Percentiles rank a stretch among this genome's conserved stretches.
phyloP scores from a whole-genome alignment of 805 yeast species.

The Sugiyamaella chiloensis region DNA sequence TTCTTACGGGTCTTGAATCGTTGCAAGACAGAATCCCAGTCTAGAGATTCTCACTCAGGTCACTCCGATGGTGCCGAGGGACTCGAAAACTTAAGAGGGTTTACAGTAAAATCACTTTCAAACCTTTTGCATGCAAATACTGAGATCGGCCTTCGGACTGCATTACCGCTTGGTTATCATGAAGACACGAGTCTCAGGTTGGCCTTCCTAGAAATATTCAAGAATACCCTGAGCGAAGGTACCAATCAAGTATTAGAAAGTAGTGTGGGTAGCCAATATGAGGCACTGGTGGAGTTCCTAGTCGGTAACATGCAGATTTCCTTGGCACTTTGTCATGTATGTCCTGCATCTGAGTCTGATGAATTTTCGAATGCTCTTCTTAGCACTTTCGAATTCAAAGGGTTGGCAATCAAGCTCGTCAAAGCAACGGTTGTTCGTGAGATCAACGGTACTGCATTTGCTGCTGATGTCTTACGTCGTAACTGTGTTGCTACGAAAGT shows the following conservation, averaged over 20 bases:
- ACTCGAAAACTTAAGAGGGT: constrained; percentile 45
- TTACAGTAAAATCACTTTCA: constrained; percentile 62
- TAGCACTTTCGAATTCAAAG: constrained; percentile 48
- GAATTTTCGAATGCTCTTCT: constrained; percentile 64
- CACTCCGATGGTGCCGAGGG: constrained; percentile 6
- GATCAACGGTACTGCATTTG: constrained; percentile 54
- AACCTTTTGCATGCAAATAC: constrained; percentile 69
- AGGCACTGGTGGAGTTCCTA: constrained; percentile 25
- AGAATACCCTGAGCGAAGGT: constrained; percentile 49
- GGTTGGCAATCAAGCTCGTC: constrained; percentile 40
- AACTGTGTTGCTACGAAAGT: constrained; percentile 81
- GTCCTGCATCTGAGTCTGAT: constrained; percentile 68
- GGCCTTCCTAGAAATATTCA: constrained; percentile 74
- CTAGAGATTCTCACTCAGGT: constrained; percentile 2
- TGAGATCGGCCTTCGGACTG: constrained; percentile 71
- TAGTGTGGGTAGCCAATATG: constrained; percentile 20
- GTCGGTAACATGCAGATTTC: constrained; percentile 36
- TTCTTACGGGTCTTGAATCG: constrained; percentile 46
- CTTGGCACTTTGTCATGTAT: constrained; percentile 54
- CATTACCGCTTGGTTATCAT: constrained; percentile 76
- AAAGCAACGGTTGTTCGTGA: constrained; percentile 58
- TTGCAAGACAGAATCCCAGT: constrained; percentile 30
- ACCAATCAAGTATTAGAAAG: constrained; percentile 30
- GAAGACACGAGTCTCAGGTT: constrained; percentile 60
- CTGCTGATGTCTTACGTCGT: constrained; percentile 72